phyloP scores from a whole-genome alignment of 371 early-diverging fungal genomes.

The Actinomucor elegans region DNA sequence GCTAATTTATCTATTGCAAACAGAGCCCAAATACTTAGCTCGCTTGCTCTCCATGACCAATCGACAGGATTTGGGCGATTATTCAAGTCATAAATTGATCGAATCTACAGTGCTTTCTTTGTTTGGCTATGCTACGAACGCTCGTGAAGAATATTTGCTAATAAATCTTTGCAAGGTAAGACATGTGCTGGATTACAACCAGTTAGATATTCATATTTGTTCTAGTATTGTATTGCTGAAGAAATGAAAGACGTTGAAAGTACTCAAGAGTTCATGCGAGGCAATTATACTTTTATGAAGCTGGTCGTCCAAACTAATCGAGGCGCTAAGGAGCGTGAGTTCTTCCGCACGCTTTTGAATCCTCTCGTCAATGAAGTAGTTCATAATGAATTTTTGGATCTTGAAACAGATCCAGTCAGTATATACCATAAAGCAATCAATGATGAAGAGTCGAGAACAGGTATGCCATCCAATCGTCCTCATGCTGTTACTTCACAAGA shows the following conservation, averaged over 20 bases:
- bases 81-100: slow-evolving; percentile 64
- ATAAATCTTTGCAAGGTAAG: slow-evolving; percentile 91
- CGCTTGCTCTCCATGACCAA: slow-evolving; percentile 81
- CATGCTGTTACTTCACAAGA: slow-evolving; percentile 81
- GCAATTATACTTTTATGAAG: slow-evolving; percentile 95
- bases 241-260: slow-evolving; percentile 83
- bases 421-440: slow-evolving; percentile 88
- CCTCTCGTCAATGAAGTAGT: slow-evolving; percentile 81
- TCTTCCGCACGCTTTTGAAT: slow-evolving; percentile 81
- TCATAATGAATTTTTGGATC: slow-evolving; percentile 73
- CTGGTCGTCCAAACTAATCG: slow-evolving; percentile 91
- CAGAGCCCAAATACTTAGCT: slow-evolving; percentile 91
- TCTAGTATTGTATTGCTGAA: slow-evolving; percentile 79
- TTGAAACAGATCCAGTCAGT: slow-evolving; percentile 90
- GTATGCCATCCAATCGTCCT: slow-evolving; percentile 73
- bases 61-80: slow-evolving; percentile 46
- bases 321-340: slow-evolving; percentile 94
- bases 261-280: slow-evolving; percentile 88
- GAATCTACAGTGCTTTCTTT: slow-evolving; percentile 91
- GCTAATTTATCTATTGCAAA: slow-evolving; percentile 95
- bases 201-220: neutral
- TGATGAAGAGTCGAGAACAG: slow-evolving; percentile 89
- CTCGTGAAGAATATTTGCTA: slow-evolving; percentile 95
- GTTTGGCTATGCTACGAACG: slow-evolving; percentile 95
- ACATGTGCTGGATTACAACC: too few species aligned